Evolutionary conservation across 495 filamentous ascomycete species (phyloP), one percentile per base, ranked within the genome.

Genomic region (Talaromyces trachyspermus): DNA sequence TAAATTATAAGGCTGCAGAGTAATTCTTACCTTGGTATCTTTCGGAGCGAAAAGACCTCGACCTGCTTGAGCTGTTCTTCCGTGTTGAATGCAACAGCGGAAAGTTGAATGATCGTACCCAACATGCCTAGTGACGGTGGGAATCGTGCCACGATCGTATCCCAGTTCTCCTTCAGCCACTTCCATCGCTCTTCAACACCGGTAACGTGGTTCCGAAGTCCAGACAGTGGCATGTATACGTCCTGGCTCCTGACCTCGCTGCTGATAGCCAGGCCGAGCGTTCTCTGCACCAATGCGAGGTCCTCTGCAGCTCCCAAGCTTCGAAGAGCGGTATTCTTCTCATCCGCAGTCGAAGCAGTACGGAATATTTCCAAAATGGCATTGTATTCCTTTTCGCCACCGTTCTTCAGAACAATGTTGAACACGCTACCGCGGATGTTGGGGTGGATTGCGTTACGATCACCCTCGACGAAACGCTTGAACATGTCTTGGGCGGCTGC

Each of bases 241-340:
- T 98, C 92, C 68, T 98, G 92, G 54, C 83, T 89, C 72, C 95
- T 94, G 64, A 98, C 88, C 50, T 95, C 85, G 32, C 82, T 77
- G 63, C 82, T 79, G 49, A 86, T 74, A 35, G 89, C 79, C 26
- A 95, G 70, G 7, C 65, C 73, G 14, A 98, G 77, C 2, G 89
- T 91, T 46, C 81, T 79, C 62, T 88, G 64, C 65, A 96, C 91
- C 38, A 96, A 80, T 42, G 81, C 77, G 11, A 86, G 80, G 36
- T 83, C 71, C 52, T 85, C 83, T 24, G 88, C 80, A 43, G 88
- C 79, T 39, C 92, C 90, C 7, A 98, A 75, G 50, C 79, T 80
- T 52, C 92, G 86, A 26, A 98, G 78, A 0, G 91, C 89, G n/a
- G 89, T 92, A 58, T 94, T 95, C 65, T 90, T 87, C 74, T 97